Evolutionary conservation across 2,329 filamentous ascomycete genomes (phyloP).

Genomic region (Aspergillus viridinutans): DNA sequence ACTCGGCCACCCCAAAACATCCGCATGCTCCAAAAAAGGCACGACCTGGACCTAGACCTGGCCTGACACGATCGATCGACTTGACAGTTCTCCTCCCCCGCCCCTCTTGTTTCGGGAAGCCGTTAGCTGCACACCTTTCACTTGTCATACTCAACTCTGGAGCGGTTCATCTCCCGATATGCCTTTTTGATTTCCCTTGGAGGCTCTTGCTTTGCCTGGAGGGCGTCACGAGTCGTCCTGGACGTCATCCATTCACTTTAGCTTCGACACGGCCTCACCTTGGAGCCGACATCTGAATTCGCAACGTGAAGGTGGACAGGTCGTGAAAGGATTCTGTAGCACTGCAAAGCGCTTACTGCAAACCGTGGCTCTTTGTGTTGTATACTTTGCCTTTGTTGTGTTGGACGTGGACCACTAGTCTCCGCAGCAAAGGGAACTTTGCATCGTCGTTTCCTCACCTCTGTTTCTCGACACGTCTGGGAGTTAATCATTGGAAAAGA

Average conservation of each 20-base stretch:
- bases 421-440: not conserved
- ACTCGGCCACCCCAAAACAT: conserved; percentile 22
- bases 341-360: not conserved
- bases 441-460: conserved; percentile 15
- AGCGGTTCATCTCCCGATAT: conserved; percentile 12
- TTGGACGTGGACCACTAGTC: not conserved
- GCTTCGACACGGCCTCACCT: conserved; percentile 7
- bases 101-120: not conserved
- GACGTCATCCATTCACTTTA: conserved; percentile 20
- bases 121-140: not conserved
- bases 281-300: conserved; percentile 1
- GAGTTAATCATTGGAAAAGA: not conserved
- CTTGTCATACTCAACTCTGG: not conserved
- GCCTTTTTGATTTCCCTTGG: conserved; percentile 17
- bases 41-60: not conserved
- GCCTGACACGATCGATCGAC: not conserved
- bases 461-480: conserved; percentile 4
- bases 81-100: not conserved
- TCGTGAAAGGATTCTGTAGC: not conserved
- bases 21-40: not conserved
- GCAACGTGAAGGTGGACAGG: not conserved
- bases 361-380: not conserved
- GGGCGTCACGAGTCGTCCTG: conserved; percentile 19
- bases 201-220: conserved; percentile 14
- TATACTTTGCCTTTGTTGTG: not conserved